Percentiles rank a stretch among this genome's conserved stretches.
These are phyloP conservation scores for Vitis hybrid DNA, from an alignment of 177 flowering plant genomes.

Conservation along the genomic window DNA sequence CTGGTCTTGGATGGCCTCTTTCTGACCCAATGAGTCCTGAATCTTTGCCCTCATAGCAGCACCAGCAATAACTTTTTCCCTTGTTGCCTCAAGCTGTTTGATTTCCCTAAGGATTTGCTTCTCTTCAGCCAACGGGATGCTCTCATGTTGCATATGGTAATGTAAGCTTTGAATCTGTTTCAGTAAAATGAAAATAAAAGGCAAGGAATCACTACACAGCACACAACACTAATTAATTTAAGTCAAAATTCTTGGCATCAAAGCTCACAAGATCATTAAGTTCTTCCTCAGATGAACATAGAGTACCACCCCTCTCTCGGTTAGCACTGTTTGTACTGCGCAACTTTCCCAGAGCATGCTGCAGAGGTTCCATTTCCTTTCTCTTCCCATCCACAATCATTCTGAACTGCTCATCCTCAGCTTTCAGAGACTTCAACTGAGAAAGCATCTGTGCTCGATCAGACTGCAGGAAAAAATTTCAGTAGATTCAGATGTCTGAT, in stretches of 20 bases:
- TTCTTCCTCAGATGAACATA: constrained; percentile 92
- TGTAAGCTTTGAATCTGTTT: constrained; percentile 71
- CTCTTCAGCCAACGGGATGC: constrained; percentile 82
- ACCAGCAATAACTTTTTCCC: constrained; percentile 79
- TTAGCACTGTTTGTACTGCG: constrained; percentile 46
- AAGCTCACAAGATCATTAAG: constrained; percentile 72
- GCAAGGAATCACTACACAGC: background rate
- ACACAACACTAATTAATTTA: background rate
- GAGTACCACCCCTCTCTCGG: constrained; percentile 50
- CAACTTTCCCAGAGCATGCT: constrained; percentile 77
- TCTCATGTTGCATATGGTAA: constrained; percentile 91
- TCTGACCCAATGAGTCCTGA: constrained; percentile 72
- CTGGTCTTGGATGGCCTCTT: constrained; percentile 76
- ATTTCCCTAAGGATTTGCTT: constrained; percentile 84
- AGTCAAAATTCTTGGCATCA: background rate
- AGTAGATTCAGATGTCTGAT: background rate
- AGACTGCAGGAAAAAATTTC: constrained; percentile 38
- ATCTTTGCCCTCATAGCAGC: constrained; percentile 74
- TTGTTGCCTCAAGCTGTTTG: constrained; percentile 80
- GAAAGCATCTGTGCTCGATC: constrained; percentile 47
- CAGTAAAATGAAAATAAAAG: constrained; percentile 2
- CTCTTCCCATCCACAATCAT: constrained; percentile 58
- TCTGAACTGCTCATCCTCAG: constrained; percentile 50
- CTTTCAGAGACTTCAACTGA: constrained; percentile 46
- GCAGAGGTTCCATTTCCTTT: constrained; percentile 77